A percentile compares a stretch with the other conserved stretches of the same genome.
Conservation (phyloP, 192 early-diverging fungal species). For the Diversispora epigaea region DNA sequence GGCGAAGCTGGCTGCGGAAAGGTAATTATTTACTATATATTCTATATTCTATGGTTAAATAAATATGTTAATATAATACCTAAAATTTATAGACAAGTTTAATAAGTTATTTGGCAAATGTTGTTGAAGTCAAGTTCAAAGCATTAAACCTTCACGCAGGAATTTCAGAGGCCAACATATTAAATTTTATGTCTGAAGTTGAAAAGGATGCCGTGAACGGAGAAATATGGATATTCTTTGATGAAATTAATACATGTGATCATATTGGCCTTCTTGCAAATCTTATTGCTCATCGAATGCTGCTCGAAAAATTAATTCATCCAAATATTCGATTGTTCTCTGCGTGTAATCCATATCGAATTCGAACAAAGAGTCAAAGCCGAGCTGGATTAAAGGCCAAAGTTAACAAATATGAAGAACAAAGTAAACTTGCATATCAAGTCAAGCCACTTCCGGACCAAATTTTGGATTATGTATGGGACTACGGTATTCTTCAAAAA, state of each 20-base stretch:
- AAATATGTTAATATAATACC: not conserved
- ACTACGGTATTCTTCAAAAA: slow-evolving; percentile 23
- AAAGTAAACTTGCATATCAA: slow-evolving; percentile 29
- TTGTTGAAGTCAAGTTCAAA: slow-evolving; percentile 16
- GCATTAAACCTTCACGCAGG: slow-evolving; percentile 16
- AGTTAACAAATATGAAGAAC: slow-evolving; percentile 10
- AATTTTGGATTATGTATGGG: slow-evolving; percentile 31
- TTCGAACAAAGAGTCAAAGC: slow-evolving; percentile 11
- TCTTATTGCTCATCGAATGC: slow-evolving; percentile 22
- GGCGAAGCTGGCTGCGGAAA: slow-evolving; percentile 33
- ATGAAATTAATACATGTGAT: slow-evolving; percentile 32
- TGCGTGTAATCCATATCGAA: slow-evolving; percentile 33
- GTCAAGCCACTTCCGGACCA: slow-evolving; percentile 27
- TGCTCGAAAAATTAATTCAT: slow-evolving; percentile 21
- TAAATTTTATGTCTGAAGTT: not conserved
- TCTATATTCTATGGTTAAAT: not conserved
- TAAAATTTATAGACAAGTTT: slow-evolving; percentile 21
- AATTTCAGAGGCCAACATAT: slow-evolving; percentile 18
- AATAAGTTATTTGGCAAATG: slow-evolving; percentile 13
- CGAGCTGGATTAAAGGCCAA: not conserved
- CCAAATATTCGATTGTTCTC: slow-evolving; percentile 27
- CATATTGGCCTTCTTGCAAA: slow-evolving; percentile 24
- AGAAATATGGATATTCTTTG: slow-evolving; percentile 19
- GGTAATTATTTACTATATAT: not conserved
- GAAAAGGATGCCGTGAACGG: not conserved